A percentile compares a stretch with the other conserved stretches of the same genome.
Evolutionary conservation across 192 early-diverging fungal genomes (phyloP).

Genomic region (Backusella macrospora): DNA sequence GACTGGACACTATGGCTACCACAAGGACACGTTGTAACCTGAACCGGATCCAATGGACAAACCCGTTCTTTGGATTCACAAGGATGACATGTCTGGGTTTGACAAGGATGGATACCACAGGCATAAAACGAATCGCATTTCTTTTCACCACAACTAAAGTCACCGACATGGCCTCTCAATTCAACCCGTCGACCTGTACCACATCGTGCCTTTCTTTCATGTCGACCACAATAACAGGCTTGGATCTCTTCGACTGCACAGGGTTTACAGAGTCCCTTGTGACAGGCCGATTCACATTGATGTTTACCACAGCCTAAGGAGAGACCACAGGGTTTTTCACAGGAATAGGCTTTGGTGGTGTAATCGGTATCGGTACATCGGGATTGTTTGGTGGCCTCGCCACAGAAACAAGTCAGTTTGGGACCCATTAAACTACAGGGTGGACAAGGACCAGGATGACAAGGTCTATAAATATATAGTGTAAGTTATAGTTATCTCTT

Average conservation of each 20-base stretch:
- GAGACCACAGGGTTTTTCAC: slow-evolving; percentile 68
- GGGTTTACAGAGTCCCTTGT: slow-evolving; percentile 68
- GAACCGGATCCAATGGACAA: slow-evolving; percentile 56
- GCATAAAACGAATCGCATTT: slow-evolving; percentile 40
- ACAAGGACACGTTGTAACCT: slow-evolving; percentile 54
- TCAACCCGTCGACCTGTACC: slow-evolving; percentile 54
- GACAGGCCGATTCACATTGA: slow-evolving; percentile 77
- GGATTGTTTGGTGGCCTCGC: slow-evolving; percentile 59
- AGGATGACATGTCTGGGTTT: slow-evolving; percentile 56
- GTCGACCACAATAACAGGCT: slow-evolving; percentile 70
- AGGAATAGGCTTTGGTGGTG: slow-evolving; percentile 64
- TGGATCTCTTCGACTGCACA: slow-evolving; percentile 59
- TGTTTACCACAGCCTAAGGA: slow-evolving; percentile 70
- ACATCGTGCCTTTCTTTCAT: slow-evolving; percentile 56
- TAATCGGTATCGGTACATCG: slow-evolving; percentile 78
- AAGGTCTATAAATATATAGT: too few relatives aligned
- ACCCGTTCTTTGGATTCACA: slow-evolving; percentile 32
- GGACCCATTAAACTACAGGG: slow-evolving; percentile 84
- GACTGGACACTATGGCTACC: slow-evolving; percentile 42
- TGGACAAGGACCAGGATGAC: slow-evolving; percentile 94
- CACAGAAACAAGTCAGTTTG: slow-evolving; percentile 80
- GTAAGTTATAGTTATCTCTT: too few relatives aligned
- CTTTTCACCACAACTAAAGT: slow-evolving; percentile 51
- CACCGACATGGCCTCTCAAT: slow-evolving; percentile 41
- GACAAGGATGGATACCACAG: slow-evolving; percentile 56